A percentile compares a stretch with the other conserved stretches of the same genome.
These are phyloP conservation scores for Entomortierella lignicola DNA, from an alignment of 192 early-diverging fungal species.

Conservation along the genomic window DNA sequence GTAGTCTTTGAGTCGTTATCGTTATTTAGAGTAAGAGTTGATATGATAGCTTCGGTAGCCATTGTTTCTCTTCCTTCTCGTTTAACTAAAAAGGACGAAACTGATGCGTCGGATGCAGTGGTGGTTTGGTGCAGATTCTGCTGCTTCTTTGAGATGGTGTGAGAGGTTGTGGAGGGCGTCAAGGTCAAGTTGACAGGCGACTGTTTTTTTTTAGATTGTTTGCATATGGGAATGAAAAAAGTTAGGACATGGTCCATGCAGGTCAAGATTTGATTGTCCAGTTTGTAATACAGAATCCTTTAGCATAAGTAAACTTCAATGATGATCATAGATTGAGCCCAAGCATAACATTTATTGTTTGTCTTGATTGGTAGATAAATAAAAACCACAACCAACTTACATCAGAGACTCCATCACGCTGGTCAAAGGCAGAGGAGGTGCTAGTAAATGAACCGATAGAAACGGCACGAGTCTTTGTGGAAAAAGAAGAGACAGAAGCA, in stretches of 20 bases:
- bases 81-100: slow-evolving; percentile 4
- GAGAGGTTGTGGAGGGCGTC: slow-evolving; percentile 16
- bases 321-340: slow-evolving; percentile 14
- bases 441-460: slow-evolving; percentile 21
- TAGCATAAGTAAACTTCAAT: neutral
- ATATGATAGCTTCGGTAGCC: slow-evolving; percentile 14
- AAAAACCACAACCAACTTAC: neutral
- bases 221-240: slow-evolving; percentile 7
- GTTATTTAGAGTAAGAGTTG: slow-evolving; percentile 5
- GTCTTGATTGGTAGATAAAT: too few relatives aligned
- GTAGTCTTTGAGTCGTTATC: neutral
- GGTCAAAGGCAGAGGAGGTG: slow-evolving; percentile 14
- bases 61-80: slow-evolving; percentile 3
- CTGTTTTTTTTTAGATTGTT: neutral
- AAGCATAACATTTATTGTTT: slow-evolving; percentile 10
- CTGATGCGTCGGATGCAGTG: slow-evolving; percentile 18
- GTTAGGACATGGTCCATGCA: neutral
- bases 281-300: slow-evolving; percentile 2
- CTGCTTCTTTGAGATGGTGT: slow-evolving; percentile 1
- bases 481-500: slow-evolving; percentile 20
- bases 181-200: slow-evolving; percentile 18
- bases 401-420: slow-evolving; percentile 4
- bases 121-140: slow-evolving; percentile 4
- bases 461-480: slow-evolving; percentile 8
- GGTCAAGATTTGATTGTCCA: neutral